A percentile compares a stretch with the other conserved stretches of the same genome.
phyloP scores from a whole-genome alignment of 768 basidiomycete genomes.

The Leccinum boreale region DNA sequence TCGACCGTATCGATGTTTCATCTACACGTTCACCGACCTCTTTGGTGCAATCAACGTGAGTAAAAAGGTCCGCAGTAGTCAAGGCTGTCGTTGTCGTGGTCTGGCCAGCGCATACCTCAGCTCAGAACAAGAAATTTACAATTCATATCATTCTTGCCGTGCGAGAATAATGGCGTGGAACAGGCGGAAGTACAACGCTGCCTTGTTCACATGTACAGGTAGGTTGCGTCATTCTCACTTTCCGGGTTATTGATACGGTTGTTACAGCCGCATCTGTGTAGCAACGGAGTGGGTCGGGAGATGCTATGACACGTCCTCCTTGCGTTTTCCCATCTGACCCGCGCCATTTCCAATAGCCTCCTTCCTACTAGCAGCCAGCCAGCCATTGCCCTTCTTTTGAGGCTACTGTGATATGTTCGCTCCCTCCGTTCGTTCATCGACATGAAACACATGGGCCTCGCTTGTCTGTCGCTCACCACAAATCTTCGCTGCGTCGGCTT shows the following conservation, averaged over 20 bases:
- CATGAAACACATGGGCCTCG: slow-evolving; percentile 42
- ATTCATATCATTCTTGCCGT: background rate
- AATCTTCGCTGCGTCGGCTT: slow-evolving; percentile 69
- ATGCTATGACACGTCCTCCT: slow-evolving; percentile 9
- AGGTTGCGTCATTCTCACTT: background rate
- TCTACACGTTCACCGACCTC: background rate
- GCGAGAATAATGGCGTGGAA: background rate
- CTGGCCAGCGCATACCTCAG: background rate
- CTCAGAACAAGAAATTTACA: background rate
- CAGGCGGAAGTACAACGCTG: background rate
- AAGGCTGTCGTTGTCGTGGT: background rate
- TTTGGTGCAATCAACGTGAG: background rate
- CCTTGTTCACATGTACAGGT: background rate
- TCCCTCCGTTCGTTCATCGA: slow-evolving; percentile 12
- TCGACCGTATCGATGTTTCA: slow-evolving; percentile 2
- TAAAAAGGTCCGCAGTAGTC: background rate
- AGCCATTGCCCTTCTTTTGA: slow-evolving; percentile 38
- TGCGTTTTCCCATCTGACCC: slow-evolving; percentile 25
- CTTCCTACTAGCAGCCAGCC: slow-evolving; percentile 39
- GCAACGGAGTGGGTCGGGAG: slow-evolving; percentile 13
- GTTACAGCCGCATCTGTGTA: slow-evolving; percentile 19
- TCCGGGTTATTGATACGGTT: slow-evolving; percentile 9
- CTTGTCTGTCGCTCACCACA: slow-evolving; percentile 67
- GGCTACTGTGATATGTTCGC: slow-evolving; percentile 35
- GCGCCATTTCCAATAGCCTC: slow-evolving; percentile 13